Evolutionary conservation across 2,329 filamentous ascomycete genomes (phyloP), one percentile per base, ranked within the genome.

Genomic region (Chrysosporium queenslandicum): DNA sequence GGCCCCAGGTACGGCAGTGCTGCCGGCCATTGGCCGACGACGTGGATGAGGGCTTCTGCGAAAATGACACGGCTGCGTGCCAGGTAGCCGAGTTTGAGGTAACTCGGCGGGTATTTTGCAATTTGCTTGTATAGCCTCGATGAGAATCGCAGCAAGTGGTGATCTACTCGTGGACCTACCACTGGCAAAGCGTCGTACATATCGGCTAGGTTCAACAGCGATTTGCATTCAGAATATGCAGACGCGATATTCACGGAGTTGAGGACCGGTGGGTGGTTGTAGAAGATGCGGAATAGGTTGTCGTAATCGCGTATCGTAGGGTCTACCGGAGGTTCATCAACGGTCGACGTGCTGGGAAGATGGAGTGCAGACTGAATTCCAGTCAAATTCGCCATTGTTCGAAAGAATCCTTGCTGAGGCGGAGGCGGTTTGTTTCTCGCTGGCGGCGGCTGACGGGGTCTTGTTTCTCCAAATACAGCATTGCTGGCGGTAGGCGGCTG

Each of bases 231-330:
- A 40, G 92, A 83, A 64, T 96, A 96, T 21, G 90, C 89, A 56
- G 89, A 85, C 50, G 89, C 88, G 58, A 97, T 94, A 66, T 92
- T 94, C 66, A 92, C 77, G 23, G 80, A 79, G 68, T 95, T 90
- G 29, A 97, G 78, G 0, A 81, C 65, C 0, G 91, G 91, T 0
- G 88, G 74, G 66, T 94, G 87, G 68, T 96, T 95, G 76, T 97
- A 97, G 74, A 96, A 95, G 56, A 92, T 85, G 61, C 90, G 86
- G 67, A 97, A 94, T 20, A 97, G 77, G 66, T 96, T 96, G 66
- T 95, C 89, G 68, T 97, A 96, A 71, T 96, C 87, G 60, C 87
- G 86, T 43, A 96, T 77, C 20, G 89, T 78, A 58, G 94, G 87
- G 61, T 87, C 77, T 9, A 58, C 70, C 16, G 74, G 74, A 50